Base-by-base conservation (phyloP, 331 rosid species). In the Malus hybrid region DNA sequence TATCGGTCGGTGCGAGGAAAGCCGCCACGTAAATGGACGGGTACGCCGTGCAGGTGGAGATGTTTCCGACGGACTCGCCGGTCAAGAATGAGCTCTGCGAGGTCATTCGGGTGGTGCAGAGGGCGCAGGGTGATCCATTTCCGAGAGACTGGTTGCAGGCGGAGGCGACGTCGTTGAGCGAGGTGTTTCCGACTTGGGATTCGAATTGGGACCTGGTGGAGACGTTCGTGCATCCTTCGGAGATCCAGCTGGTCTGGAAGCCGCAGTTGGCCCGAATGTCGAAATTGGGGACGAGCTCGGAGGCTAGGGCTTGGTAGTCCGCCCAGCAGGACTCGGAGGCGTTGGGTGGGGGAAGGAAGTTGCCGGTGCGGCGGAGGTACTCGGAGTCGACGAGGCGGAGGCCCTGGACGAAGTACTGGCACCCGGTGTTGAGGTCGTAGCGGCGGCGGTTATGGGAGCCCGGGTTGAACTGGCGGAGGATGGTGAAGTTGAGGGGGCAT, bases 401-500 rank as follows among this genome's bases (percentile, higher is more conserved):
- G 48, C 88, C 78, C 5, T 75, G 85, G 69, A 74, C 65, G 74
- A 88, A 63, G 85, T 79, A 85, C 52, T 76, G 89, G 70, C 98
- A 93, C 16, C 46, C 57, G 8, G 60, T 55, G 63, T 27, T 4
- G 46, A 20, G 12, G 73, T 76, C 84, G n/a, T 31, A 11, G 20
- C 54, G 28, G 46, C 65, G 80, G 54, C 4, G 78, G 87, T 3
- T 15, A 1, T 6, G 56, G 55, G 74, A 36, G 16, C 29, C 79
- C 71, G 70, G 78, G 62, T 72, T 39, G 33, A 90, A 46, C 36
- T 24, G 78, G 63, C 77, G 79, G 15, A 93, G 91, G 80, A 93
- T 10, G 29, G 86, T 70, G 91, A 91, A 89, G 85, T 91, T 79
- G 52, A 93, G 89, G 9, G 98, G 98, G 79, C 97, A 93, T 0